A percentile compares a stretch with the other conserved stretches of the same genome.
These are phyloP conservation scores for Zanthoxylum bungeanum DNA, from an alignment of 345 rosid genomes.

Conservation along the genomic window DNA sequence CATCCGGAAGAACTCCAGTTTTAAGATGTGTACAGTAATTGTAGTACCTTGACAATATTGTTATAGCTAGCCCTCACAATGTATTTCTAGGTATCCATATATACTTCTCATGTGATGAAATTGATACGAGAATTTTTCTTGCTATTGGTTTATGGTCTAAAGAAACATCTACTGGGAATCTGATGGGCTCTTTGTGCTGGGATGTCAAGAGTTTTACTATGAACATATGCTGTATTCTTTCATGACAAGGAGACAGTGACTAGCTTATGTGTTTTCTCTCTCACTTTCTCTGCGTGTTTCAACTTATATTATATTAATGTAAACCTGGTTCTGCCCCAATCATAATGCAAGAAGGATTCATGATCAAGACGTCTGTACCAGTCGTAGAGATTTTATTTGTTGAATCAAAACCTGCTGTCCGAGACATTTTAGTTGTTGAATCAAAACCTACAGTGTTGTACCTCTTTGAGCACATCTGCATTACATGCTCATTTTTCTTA, in stretches of 20 bases:
- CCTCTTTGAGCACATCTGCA: background rate
- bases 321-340: background rate
- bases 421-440: no score
- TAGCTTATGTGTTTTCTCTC: background rate
- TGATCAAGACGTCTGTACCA: background rate
- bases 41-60: no score
- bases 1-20: background rate
- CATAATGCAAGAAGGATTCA: background rate
- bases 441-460: background rate
- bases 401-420: no score
- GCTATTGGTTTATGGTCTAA: background rate
- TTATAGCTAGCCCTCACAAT: background rate
- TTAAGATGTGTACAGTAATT: no score
- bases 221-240: background rate
- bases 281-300: no score
- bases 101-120: background rate
- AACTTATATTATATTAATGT: background rate
- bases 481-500: background rate
- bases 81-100: background rate
- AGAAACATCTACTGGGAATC: no score
- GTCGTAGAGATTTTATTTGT: background rate
- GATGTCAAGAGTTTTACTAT: background rate
- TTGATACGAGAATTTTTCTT: background rate
- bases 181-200: background rate
- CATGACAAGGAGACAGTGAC: background rate